Conservation (phyloP, 202 grass and related monocot genomes). For the Bolboschoenoplectus hybrid region DNA sequence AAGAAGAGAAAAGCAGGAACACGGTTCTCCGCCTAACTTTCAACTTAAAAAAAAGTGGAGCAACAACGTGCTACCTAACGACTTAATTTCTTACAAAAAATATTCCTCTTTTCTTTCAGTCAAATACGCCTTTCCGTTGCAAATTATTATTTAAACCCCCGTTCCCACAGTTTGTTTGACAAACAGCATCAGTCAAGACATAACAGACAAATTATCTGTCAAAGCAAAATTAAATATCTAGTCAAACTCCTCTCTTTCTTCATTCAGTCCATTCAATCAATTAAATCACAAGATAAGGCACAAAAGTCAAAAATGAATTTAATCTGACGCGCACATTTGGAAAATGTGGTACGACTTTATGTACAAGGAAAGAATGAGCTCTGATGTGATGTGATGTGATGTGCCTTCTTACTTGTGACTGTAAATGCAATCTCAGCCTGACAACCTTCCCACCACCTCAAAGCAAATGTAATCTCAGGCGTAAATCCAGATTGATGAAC, state of each 20-base stretch:
- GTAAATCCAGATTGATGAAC: background rate
- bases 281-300: background rate
- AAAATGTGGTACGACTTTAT: slow-evolving; percentile 15
- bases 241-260: background rate
- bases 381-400: background rate
- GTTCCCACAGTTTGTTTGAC: slow-evolving; percentile 4
- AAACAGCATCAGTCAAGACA: slow-evolving; percentile 12
- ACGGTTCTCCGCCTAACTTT: slow-evolving; percentile 6
- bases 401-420: background rate
- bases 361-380: background rate
- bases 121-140: slow-evolving; percentile 2
- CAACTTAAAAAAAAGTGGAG: background rate
- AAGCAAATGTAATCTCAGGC: slow-evolving; percentile 4
- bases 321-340: slow-evolving; percentile 12
- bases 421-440: background rate
- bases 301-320: slow-evolving; percentile 25
- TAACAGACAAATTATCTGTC: background rate
- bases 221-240: background rate
- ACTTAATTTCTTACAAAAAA: background rate
- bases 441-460: background rate
- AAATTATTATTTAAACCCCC: background rate
- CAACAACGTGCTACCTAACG: background rate
- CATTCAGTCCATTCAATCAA: background rate
- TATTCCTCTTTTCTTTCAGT: background rate
- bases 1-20: background rate